Percentiles rank a stretch among this genome's conserved stretches.
These are phyloP conservation scores for Rhizopogon roseolus DNA, from an alignment of 768 basidiomycete genomes.

Conservation along the genomic window DNA sequence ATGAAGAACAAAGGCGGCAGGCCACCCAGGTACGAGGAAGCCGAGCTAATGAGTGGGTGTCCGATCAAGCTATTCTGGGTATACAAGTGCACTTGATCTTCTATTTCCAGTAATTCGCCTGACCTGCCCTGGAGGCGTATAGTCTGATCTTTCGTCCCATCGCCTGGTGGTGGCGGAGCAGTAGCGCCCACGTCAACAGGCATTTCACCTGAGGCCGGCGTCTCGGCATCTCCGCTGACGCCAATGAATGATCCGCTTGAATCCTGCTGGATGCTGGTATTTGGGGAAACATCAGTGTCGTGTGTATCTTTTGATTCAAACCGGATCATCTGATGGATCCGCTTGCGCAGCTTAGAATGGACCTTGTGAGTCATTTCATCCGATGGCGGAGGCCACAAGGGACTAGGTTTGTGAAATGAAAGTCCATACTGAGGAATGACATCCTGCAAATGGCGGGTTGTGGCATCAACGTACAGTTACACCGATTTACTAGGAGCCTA, in stretches of 20 bases:
- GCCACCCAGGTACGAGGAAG: constrained; percentile 80
- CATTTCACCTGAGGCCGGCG: constrained; percentile 21
- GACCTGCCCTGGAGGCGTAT: constrained; percentile 38
- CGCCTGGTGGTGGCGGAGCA: constrained; percentile 34
- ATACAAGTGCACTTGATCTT: constrained; percentile 82
- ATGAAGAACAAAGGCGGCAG: constrained; percentile 83
- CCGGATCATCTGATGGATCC: constrained; percentile 53
- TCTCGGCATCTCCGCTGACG: constrained; percentile 3
- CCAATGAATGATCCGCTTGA: constrained; percentile 7
- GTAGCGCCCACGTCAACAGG: constrained; percentile 48
- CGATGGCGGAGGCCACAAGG: constrained; percentile 72
- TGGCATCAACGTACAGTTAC: background rate
- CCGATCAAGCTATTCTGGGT: constrained; percentile 69
- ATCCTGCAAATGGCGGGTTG: constrained; percentile 43
- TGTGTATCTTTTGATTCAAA: constrained; percentile 19
- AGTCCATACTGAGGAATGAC: constrained; percentile 74
- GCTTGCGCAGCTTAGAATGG: constrained; percentile 53
- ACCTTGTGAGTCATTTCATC: constrained; percentile 56
- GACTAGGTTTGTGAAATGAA: constrained; percentile 74
- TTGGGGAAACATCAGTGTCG: background rate
- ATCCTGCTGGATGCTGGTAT: constrained; percentile 4
- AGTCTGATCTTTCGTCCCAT: constrained; percentile 35
- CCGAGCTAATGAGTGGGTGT: constrained; percentile 84
- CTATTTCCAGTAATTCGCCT: constrained; percentile 52
- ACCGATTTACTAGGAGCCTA: constrained; percentile 25